Evolutionary conservation across 768 basidiomycete genomes (phyloP), one percentile per base, ranked within the genome.

Genomic region (Obba rivulosa): DNA sequence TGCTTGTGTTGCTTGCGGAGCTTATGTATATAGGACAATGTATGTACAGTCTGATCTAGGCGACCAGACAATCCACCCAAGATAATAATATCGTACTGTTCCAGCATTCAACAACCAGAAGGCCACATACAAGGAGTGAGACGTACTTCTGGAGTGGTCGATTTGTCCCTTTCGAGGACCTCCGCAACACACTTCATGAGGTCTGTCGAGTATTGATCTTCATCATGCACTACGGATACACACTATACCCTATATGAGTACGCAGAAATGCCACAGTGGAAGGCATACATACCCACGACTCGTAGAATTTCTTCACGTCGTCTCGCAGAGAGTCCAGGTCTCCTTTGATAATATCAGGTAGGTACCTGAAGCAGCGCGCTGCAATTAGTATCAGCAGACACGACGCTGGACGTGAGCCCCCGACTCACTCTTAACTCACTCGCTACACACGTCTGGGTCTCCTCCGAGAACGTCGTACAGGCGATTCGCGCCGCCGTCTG

Each of bases 11-110:
- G 66, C 57, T 73, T 77, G 38, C 89, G 80, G 18, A 94, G 69
- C 63, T 92, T 92, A 66, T 93, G 80, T 1, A 98, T 67, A 41
- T 85, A 78, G 2, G 92, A 88, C 10, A 99, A 75, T 0, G 90
- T 85, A 59, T 96, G 93, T 3, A 94, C 73, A 0, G 93, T 96
- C 59, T 99, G 96, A 65, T 99, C 96, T 3, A 99, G 72, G 22
- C 96, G 81, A 0, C 96, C 96, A 4, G 87, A 77, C 2, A 99
- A 70, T 0, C 96, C 94, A 4, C 96, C 94, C 1, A 95, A 76
- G 25, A 99, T 66, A 41, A 97, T 66, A 20, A 89, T 73, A 42
- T 85, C 80, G 54, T 82, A 80, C 73, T 82, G 69, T 61, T 65
- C 40, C 31, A 18, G 37, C 31, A 24, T n/a, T 21, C 17, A 22